phyloP scores from a whole-genome alignment of 31 red algal genomes.

The Asparagopsis taxiformis region DNA sequence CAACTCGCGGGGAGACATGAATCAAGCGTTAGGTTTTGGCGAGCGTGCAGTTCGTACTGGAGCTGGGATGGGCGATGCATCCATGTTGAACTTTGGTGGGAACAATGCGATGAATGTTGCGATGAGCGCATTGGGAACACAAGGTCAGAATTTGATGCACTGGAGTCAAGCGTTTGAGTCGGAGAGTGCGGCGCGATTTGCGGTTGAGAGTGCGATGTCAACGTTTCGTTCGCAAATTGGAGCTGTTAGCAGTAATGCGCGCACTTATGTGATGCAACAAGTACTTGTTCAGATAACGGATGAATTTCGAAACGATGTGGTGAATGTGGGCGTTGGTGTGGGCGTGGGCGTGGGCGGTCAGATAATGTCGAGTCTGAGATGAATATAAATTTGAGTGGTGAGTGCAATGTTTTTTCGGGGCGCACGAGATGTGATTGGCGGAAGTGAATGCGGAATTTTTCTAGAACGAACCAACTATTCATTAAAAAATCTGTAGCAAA shows the following conservation, averaged over 20 bases:
- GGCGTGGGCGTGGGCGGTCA: conserved; percentile 1
- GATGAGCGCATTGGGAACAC: neutral
- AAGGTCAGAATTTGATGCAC: conserved; percentile 1
- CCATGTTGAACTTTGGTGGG: neutral
- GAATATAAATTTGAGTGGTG: too few relatives aligned
- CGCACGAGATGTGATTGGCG: too few relatives aligned
- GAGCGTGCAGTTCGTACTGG: neutral
- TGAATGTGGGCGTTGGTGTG: conserved; percentile 5
- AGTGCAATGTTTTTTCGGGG: too few relatives aligned
- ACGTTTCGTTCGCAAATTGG: conserved; percentile 27
- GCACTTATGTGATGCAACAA: conserved; percentile 31
- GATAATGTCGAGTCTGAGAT: too few relatives aligned
- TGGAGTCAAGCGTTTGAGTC: conserved; percentile 56
- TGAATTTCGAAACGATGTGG: neutral
- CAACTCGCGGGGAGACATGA: neutral
- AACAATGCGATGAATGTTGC: conserved; percentile 6
- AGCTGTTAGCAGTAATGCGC: neutral
- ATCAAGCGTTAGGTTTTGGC: neutral
- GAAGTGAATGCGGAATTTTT: too few relatives aligned
- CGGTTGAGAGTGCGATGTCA: conserved; percentile 24
- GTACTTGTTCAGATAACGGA: conserved; percentile 5
- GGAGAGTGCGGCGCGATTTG: conserved; percentile 32
- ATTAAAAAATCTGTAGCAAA: too few relatives aligned
- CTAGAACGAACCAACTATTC: too few relatives aligned
- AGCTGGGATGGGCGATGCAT: neutral